Base-by-base conservation (phyloP, 2,329 filamentous ascomycete species). In the Raffaelea ambrosiae region DNA sequence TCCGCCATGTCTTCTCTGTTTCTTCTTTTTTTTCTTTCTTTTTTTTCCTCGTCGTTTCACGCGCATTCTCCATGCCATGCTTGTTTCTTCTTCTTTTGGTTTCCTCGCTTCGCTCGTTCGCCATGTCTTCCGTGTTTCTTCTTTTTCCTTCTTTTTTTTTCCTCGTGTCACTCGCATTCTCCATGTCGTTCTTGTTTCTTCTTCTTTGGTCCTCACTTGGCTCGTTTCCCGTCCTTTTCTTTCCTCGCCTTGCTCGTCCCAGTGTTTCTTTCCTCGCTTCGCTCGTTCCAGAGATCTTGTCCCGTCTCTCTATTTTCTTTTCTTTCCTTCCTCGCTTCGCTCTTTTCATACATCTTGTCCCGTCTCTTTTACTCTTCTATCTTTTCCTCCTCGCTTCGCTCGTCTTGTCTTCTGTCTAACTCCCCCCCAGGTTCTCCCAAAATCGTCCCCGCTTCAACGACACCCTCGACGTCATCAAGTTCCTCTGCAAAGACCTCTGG, bases 401-500 rank as follows among this genome's bases (percentile, higher is more conserved):
- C 26, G 26, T 29, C 43, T 41, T 19, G 19, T 23, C 8, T 14
- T 11, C 39, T 41, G 10, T 31, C 36, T 19, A 14, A 19, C 26
- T 5, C 7, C 8, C 16, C 57, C 8, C 16, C 57, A 89, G 86
- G 46, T 90, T 93, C 71, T 88, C 86, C 10, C 76, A 79, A 61
- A 86, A 94, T 63, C 77, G 88, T 45, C 88, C 91, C 38, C 86
- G 89, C 43, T 94, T 96, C 62, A 87, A 84, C 52, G 89, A 95
- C 58, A 90, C 90, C 4, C 79, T 98, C 39, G 93, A 97, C 62
- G 86, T 90, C 44, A 98, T 98, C 64, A 98, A 98, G 65, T 97
- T 98, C 61, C 74, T 98, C 44, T 98, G 93, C 78, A 98, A 98
- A 71, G 93, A 98, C 65, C 75, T 98, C 40, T 98, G 93, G 93